Conservation (phyloP, 331 rosid species). For the Malus hybrid region DNA sequence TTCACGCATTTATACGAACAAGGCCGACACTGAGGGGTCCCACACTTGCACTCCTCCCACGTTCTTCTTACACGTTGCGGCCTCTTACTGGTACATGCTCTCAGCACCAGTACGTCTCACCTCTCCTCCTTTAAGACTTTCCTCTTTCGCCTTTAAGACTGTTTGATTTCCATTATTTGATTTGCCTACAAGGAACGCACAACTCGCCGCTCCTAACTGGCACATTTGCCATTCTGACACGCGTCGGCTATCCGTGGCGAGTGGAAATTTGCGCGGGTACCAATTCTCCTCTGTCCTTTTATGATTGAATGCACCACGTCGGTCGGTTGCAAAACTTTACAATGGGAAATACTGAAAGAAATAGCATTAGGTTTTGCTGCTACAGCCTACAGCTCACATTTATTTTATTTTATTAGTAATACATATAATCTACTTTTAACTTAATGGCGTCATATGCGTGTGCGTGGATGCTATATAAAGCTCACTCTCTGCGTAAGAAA, state of each 20-base stretch:
- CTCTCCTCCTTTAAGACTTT: background rate
- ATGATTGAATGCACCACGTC: background rate
- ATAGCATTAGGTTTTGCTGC: background rate
- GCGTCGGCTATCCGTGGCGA: background rate
- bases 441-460: conserved; percentile 42
- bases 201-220: background rate
- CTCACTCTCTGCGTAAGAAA: background rate
- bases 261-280: background rate
- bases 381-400: background rate
- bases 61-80: conserved; percentile 18
- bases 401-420: background rate
- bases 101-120: conserved; percentile 9
- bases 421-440: background rate
- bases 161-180: background rate
- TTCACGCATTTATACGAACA: conserved; percentile 3
- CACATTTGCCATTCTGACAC: background rate
- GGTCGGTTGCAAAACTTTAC: background rate
- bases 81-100: background rate
- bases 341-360: background rate
- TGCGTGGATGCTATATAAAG: conserved; percentile 25
- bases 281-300: background rate
- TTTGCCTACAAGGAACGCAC: background rate
- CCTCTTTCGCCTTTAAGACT: conserved; percentile 7
- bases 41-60: conserved; percentile 13
- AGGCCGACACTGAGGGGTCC: conserved; percentile 40